These are phyloP conservation scores for Neostapfia colusana DNA, from an alignment of 176 grass and related monocot genomes.

Conservation along the genomic window DNA sequence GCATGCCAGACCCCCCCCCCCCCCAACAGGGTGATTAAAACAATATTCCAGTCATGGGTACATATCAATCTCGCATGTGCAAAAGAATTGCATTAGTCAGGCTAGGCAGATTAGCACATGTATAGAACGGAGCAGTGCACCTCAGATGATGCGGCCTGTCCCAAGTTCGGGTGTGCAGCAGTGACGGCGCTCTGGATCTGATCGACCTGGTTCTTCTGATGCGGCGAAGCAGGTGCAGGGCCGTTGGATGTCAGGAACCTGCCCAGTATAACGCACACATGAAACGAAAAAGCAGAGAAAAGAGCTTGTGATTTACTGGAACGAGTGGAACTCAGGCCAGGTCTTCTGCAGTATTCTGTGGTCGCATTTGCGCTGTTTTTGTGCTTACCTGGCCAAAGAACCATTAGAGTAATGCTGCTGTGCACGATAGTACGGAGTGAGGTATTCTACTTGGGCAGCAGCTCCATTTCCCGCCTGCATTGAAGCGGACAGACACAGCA, in stretches of 20 bases:
- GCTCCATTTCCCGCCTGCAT: constrained; percentile 41
- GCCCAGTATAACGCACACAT: neutral
- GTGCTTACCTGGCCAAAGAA: constrained; percentile 26
- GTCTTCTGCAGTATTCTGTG: too few species aligned
- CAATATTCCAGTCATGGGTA: neutral
- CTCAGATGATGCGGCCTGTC: constrained; percentile 19
- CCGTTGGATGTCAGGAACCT: constrained; percentile 12
- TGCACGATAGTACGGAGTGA: neutral
- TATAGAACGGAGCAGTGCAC: neutral
- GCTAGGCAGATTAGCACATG: too few species aligned
- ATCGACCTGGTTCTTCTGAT: constrained; percentile 6
- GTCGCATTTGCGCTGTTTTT: too few species aligned
- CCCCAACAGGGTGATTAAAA: neutral
- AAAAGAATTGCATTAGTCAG: neutral
- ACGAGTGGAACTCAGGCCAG: neutral
- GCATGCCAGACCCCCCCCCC: constrained; percentile 3
- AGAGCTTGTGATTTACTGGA: neutral
- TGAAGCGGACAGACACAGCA: neutral
- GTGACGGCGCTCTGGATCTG: constrained; percentile 8
- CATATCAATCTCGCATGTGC: neutral
- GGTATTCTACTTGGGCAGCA: neutral
- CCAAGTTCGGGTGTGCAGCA: neutral
- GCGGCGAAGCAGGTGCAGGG: neutral
- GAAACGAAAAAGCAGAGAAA: neutral
- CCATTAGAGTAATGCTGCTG: constrained; percentile 33